Conservation (phyloP, 2,329 filamentous ascomycete genomes). For the Hypoxylon sp. region DNA sequence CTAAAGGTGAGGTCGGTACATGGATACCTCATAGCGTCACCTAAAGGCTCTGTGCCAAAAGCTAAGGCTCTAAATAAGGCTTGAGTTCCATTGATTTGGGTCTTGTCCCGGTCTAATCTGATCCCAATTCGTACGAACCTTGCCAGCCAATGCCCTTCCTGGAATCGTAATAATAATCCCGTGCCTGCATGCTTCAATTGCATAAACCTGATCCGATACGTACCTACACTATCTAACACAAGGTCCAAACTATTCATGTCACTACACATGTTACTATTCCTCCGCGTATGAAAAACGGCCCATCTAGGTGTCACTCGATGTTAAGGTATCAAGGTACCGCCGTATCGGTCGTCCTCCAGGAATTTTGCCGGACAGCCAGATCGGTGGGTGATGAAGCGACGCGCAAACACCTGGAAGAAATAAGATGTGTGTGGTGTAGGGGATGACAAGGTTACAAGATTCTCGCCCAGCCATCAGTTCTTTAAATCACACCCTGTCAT, state of each 20-base stretch:
- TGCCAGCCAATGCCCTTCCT: constrained; percentile 25
- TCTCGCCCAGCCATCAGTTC: constrained; percentile 25
- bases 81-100: constrained; percentile 45
- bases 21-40: constrained; percentile 3
- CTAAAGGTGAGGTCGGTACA: constrained; percentile 5
- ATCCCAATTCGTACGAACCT: constrained; percentile 23
- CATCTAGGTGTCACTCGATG: constrained; percentile 23
- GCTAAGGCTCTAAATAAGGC: constrained; percentile 30
- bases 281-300: background rate
- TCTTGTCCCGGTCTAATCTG: constrained; percentile 39
- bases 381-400: constrained; percentile 8
- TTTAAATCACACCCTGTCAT: constrained; percentile 40
- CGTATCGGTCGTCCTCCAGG: constrained; percentile 14
- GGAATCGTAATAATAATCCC: constrained; percentile 31
- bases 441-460: constrained; percentile 12
- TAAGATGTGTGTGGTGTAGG: constrained; percentile 13
- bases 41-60: background rate
- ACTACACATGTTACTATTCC: background rate
- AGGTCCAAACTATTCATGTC: background rate
- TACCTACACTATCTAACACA: background rate
- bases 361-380: constrained; percentile 30
- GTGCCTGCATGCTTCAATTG: constrained; percentile 38
- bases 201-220: constrained; percentile 30
- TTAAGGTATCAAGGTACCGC: constrained; percentile 23
- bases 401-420: constrained; percentile 10